Evolutionary conservation across 2,329 filamentous ascomycete genomes (phyloP), one percentile per base, ranked within the genome.

Genomic region (Amauroascus verrucosus): DNA sequence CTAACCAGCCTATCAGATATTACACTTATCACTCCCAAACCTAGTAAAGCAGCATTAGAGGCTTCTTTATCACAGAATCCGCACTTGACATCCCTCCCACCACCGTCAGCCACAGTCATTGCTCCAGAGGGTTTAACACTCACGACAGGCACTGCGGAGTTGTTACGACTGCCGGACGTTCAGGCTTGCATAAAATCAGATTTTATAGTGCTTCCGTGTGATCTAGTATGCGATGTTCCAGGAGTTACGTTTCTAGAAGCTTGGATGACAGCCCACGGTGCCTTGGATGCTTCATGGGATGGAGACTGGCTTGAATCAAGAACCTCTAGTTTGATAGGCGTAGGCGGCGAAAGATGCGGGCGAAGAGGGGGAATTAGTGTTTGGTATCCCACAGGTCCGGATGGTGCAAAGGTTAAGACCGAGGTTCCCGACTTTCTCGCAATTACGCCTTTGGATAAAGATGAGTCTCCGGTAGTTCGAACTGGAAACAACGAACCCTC

Each of bases 371-470:
- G 88, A 1, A 74, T 97, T 35, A 85, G 86, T 5, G 86, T 98
- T 1, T 97, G 86, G 83, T 97, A 96, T 68, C 82, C 91, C 63
- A 95, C 89, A 1, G 88, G 88, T 65, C 79, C 77, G 16, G 64
- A 71, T 18, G 49, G 49, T 22, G 82, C 81, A 5, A 81, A 82
- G 33, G 79, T 91, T 57, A 97, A 96, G 71, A 85, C 85, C 44
- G 88, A 96, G 67, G 89, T 95, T 67, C 93, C 88, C 1, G 91
- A 97, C 64, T 96, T 96, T 66, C 80, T 96, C 62, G 87, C 85
- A 7, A 88, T 86, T 0, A 79, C 85, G 0, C 82, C 86, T 2
- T 72, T 93, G 5, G 73, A 82, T 2, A 64, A 75, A 3, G 72
- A 72, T 41, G 69, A 72, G 50, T 64, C 65, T 13, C 63, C 81